phyloP scores from a whole-genome alignment of 441 rosid species.

The Arabidopsis lyrata region DNA sequence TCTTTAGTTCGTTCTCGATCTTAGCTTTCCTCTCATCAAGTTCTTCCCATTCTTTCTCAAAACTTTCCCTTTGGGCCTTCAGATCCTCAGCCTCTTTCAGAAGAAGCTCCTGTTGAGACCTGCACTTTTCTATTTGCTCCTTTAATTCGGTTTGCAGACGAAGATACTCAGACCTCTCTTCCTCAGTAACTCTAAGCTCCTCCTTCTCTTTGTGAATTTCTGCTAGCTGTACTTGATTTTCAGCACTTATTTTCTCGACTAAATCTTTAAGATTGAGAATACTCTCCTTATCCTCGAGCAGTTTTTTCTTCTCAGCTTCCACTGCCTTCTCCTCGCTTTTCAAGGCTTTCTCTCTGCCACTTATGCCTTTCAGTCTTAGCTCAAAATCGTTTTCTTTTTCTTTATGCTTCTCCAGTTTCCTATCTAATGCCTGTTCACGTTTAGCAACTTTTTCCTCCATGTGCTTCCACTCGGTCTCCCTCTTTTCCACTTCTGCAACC shows the following conservation, averaged over 20 bases:
- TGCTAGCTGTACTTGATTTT: conserved; percentile 68
- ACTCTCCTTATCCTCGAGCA: conserved; percentile 61
- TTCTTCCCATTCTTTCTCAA: conserved; percentile 96
- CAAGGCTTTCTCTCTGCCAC: conserved; percentile 74
- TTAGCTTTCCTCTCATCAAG: conserved; percentile 77
- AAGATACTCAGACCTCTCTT: conserved; percentile 76
- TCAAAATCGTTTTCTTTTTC: conserved; percentile 82
- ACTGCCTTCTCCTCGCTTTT: conserved; percentile 66
- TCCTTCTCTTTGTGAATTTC: conserved; percentile 70
- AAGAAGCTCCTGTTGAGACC: conserved; percentile 76
- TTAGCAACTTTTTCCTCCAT: conserved; percentile 80
- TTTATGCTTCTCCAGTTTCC: conserved; percentile 71
- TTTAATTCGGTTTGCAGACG: conserved; percentile 82
- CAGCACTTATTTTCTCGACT: conserved; percentile 70
- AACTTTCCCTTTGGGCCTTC: conserved; percentile 79
- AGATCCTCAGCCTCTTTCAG: conserved; percentile 87
- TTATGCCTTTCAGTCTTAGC: conserved; percentile 60
- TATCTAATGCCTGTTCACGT: conserved; percentile 80
- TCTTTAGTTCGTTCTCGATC: conserved; percentile 64
- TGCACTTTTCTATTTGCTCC: conserved; percentile 74
- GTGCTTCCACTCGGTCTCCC: conserved; percentile 85
- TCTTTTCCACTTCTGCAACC: conserved; percentile 73
- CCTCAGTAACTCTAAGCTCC: conserved; percentile 68
- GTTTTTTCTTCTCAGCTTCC: conserved; percentile 62
- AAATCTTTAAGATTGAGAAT: conserved; percentile 63